phyloP scores from a whole-genome alignment of 2,329 filamentous ascomycete genomes.

The Penicillium sp. region DNA sequence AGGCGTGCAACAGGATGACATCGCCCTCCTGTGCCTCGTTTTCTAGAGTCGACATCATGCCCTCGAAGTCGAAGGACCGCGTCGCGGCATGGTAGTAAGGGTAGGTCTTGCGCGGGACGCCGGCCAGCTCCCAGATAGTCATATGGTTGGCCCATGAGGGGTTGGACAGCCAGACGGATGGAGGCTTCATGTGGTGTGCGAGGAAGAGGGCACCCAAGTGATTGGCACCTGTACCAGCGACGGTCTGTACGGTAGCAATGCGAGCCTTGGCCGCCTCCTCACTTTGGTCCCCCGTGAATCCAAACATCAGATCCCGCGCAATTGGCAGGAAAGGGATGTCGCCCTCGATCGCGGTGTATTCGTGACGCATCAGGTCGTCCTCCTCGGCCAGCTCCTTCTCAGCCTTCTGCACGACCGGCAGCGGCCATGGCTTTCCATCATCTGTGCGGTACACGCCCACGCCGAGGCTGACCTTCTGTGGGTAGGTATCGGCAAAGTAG shows the following conservation, averaged over 20 bases:
- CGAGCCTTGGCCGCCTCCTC: conserved; percentile 42
- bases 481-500: conserved; percentile 70
- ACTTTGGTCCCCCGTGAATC: conserved; percentile 57
- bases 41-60: conserved; percentile 79
- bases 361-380: conserved; percentile 89
- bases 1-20: conserved; percentile 88
- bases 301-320: conserved; percentile 82
- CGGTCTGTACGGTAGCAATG: conserved; percentile 79
- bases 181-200: conserved; percentile 74
- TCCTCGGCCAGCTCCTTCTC: conserved; percentile 69
- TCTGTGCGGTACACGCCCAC: conserved; percentile 90
- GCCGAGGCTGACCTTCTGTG: conserved; percentile 84
- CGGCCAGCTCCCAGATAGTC: conserved; percentile 78
- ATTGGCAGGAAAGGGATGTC: conserved; percentile 79
- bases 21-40: conserved; percentile 78
- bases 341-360: conserved; percentile 94
- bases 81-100: conserved; percentile 80
- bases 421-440: conserved; percentile 92
- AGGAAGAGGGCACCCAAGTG: conserved; percentile 92
- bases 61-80: conserved; percentile 47
- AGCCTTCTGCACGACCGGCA: conserved; percentile 91
- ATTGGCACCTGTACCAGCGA: conserved; percentile 93
- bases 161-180: conserved; percentile 83
- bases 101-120: conserved; percentile 78
- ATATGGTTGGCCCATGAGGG: conserved; percentile 98